Evolutionary conservation across 1,284 basidiomycete species (phyloP), one percentile per base, ranked within the genome.

Genomic region (Leccinum subrobustum): DNA sequence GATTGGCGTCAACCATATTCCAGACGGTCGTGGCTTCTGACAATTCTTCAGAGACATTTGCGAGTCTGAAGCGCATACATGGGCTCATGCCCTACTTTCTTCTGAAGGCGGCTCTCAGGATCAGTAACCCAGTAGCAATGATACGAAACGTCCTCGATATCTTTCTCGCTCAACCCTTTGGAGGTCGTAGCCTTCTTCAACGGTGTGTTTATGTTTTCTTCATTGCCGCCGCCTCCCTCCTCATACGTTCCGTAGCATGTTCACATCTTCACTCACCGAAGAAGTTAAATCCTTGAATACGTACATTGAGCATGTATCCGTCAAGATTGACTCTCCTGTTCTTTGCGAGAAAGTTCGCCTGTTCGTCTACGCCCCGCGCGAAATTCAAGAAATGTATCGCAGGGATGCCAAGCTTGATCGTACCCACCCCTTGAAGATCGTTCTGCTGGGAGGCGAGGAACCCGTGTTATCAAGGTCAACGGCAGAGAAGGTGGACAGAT

Each of bases 81-180:
- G 93, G 93, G 1, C 79, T 98, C 61, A 98, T 99, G 94, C 96
- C 96, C 3, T 99, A 99, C 77, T 95, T 98, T 71, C 88, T 98
- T 79, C 85, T 99, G 62, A 96, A 95, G 73, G 85, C 93, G 6
- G 91, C 95, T 18, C 78, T 99, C 63, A 91, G 87, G 74, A 92
- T 99, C 65, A 96, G 93, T 60, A 99, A 98, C 75, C 96, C 96
- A 1, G 90, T 99, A 66, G 86, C 88, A 14, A 99, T 99, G 96
- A 95, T 99, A 67, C 85, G 96, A 65, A 85, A 79, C 59, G 83
- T 98, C 3, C 81, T 99, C 59, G 97, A 99, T 70, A 83, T 99
- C 42, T 99, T 99, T 80, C 83, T 98, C n/a, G 97, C 96, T 1
- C 90, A 96, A 69, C 97, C 97, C 1, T 99, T 99, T 72, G 96